phyloP scores from a whole-genome alignment of 2,329 filamentous ascomycete species.

The Phyllosticta ampelicida region DNA sequence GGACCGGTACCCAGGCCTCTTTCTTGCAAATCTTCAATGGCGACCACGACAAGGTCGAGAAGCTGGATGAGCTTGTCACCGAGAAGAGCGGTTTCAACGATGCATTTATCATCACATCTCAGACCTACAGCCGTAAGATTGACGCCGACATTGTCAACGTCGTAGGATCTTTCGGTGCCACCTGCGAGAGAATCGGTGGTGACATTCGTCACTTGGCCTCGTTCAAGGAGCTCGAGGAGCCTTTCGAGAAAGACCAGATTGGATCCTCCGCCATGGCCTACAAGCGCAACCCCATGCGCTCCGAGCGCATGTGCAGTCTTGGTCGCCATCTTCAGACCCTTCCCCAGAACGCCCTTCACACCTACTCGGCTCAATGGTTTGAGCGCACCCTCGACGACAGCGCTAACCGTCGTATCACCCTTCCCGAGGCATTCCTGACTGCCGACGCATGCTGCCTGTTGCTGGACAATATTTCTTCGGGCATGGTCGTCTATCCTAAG shows the following conservation, averaged over 20 bases:
- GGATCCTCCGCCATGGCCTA: conserved; percentile 52
- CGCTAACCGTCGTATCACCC: conserved; percentile 50
- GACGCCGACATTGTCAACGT: conserved; percentile 73
- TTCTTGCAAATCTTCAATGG: conserved; percentile 60
- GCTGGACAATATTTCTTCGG: conserved; percentile 63
- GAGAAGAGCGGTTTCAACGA: conserved; percentile 54
- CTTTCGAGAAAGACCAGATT: conserved; percentile 70
- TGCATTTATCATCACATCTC: conserved; percentile 55
- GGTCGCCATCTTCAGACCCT: conserved; percentile 46
- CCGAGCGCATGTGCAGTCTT: conserved; percentile 50
- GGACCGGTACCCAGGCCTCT: conserved; percentile 48
- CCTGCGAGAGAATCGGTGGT: conserved; percentile 60
- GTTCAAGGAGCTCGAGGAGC: conserved; percentile 78
- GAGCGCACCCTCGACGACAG: conserved; percentile 70
- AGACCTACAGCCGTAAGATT: conserved; percentile 72
- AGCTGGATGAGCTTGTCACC: conserved; percentile 52
- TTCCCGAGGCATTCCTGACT: conserved; percentile 39
- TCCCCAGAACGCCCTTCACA: conserved; percentile 50
- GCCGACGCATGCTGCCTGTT: conserved; percentile 51
- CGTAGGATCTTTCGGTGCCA: conserved; percentile 68
- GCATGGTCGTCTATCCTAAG: conserved; percentile 66
- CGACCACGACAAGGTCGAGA: conserved; percentile 49
- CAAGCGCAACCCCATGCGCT: conserved; percentile 52
- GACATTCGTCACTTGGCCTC: conserved; percentile 65
- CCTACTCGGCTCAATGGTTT: conserved; percentile 63